A percentile compares a stretch with the other conserved stretches of the same genome.
These are phyloP conservation scores for Chlamydomonas sphaeroides DNA, from an alignment of 139 green algal genomes.

Conservation along the genomic window DNA sequence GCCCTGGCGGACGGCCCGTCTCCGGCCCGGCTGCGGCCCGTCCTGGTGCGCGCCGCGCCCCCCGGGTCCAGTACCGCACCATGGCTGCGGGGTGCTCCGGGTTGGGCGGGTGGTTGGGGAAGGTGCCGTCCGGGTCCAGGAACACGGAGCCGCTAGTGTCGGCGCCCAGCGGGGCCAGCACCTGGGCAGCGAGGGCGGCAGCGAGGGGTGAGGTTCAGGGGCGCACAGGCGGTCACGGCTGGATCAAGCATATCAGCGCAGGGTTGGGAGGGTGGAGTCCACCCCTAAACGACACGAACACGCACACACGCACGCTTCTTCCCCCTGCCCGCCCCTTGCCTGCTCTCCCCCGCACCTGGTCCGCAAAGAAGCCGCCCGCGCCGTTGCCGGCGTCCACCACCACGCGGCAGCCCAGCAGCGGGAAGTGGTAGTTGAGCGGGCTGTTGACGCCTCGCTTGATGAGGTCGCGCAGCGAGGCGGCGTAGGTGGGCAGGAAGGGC, in stretches of 20 bases:
- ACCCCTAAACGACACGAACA: no score
- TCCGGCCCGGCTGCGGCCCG: no score
- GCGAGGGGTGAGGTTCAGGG: neutral
- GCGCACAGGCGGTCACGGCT: no score
- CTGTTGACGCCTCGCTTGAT: conserved; percentile 72
- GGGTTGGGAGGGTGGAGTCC: no score
- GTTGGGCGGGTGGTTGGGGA: conserved; percentile 95
- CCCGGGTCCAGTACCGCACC: no score
- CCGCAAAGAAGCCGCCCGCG: conserved; percentile 88
- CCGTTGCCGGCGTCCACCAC: conserved; percentile 91
- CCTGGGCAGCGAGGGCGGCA: conserved; percentile 47
- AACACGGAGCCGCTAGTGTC: conserved; percentile 87
- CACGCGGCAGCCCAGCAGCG: conserved; percentile 60
- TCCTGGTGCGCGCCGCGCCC: no score
- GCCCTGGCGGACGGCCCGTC: no score
- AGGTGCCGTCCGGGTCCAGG: conserved; percentile 91
- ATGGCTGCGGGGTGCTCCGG: conserved; percentile 94
- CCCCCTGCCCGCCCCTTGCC: conserved; percentile 40
- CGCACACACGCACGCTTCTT: no score
- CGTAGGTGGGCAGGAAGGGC: conserved; percentile 70
- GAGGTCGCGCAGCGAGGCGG: conserved; percentile 71
- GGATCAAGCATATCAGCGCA: no score
- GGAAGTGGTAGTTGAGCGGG: conserved; percentile 58
- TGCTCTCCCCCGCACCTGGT: conserved; percentile 21
- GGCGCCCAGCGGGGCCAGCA: conserved; percentile 92